Base-by-base conservation (phyloP, 2,329 filamentous ascomycete species). In the Escovopsis weberi region DNA sequence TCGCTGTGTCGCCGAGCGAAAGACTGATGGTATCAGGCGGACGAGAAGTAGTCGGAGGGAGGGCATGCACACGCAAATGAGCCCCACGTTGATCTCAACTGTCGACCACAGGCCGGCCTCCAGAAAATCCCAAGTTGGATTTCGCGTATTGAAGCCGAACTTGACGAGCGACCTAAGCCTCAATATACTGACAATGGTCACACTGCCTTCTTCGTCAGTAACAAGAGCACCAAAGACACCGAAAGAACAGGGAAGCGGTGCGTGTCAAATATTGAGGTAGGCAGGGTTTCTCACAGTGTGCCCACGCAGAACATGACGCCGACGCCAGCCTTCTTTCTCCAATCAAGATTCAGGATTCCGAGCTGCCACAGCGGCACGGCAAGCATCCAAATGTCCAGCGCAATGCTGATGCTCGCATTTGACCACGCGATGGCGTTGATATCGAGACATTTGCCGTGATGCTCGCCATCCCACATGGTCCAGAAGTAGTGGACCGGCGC, bases 381-480 rank as follows among this genome's bases (percentile, higher is more conserved):
- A 15, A 77, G 59, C 50, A 76, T 68, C 61, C 67, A 68, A 2
- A 70, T 10, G 45, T 78, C 74, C 19, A 73, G 56, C 0, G 55
- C 55, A 37, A 78, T 75, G 45, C 68, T 70, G 41, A 73, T 63
- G n/a, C 52, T 63, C 0, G 73, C 72, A 32, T 71, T 68, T 32
- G 66, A 60, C 67, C 69, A 75, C 0, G 58, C 65, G 3, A 75
- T 59, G 1, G 58, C 56, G 45, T 71, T 73, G 46, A 69, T 55
- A 43, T 72, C 59, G 19, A 70, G 51, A 47, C 75, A 79, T 1
- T 46, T 55, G 0, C 74, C 74, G 0, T 53, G 4, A 33, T 66
- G 60, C 41, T 65, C 55, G 1, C 63, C 63, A 38, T 72, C 65
- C 71, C 73, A 78, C 12, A 57, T 57, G 0, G 55, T 59, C 75